Evolutionary conservation across 352 stramenopile species (phyloP).

Genomic region (Aphanomyces cochlioides): DNA sequence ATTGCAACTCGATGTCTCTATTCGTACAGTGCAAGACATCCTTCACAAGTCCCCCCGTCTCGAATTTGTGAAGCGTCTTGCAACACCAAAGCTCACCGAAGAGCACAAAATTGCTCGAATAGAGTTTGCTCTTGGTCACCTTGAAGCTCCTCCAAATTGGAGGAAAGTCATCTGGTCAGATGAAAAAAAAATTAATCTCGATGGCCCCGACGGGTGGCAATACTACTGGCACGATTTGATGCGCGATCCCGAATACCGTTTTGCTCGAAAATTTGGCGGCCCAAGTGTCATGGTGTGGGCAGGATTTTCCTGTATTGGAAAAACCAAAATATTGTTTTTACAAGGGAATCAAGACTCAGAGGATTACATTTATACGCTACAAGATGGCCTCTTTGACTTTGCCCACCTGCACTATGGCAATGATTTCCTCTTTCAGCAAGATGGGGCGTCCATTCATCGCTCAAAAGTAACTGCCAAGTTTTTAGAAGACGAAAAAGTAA

Average conservation of each 20-base stretch:
- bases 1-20: background rate
- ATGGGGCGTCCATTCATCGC: slow-evolving; percentile 33
- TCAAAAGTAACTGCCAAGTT: slow-evolving; percentile 6
- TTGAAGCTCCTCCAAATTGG: background rate
- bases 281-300: slow-evolving; percentile 34
- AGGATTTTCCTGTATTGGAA: slow-evolving; percentile 20
- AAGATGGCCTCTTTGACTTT: slow-evolving; percentile 29
- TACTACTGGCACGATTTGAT: slow-evolving; percentile 37
- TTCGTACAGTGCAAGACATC: background rate
- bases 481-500: background rate
- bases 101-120: background rate
- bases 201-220: slow-evolving; percentile 39
- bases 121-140: background rate
- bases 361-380: slow-evolving; percentile 32
- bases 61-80: background rate
- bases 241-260: background rate
- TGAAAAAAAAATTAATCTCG: slow-evolving; percentile 44
- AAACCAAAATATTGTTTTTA: slow-evolving; percentile 32
- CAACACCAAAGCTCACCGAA: background rate
- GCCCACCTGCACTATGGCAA: slow-evolving; percentile 13
- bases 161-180: slow-evolving; percentile 39
- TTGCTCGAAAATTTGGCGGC: background rate
- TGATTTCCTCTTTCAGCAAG: slow-evolving; percentile 34
- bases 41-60: background rate
- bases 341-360: slow-evolving; percentile 26